A percentile compares a stretch with the other conserved stretches of the same genome.
phyloP scores from a whole-genome alignment of 352 stramenopile genomes.

The Peronospora farinosa region DNA sequence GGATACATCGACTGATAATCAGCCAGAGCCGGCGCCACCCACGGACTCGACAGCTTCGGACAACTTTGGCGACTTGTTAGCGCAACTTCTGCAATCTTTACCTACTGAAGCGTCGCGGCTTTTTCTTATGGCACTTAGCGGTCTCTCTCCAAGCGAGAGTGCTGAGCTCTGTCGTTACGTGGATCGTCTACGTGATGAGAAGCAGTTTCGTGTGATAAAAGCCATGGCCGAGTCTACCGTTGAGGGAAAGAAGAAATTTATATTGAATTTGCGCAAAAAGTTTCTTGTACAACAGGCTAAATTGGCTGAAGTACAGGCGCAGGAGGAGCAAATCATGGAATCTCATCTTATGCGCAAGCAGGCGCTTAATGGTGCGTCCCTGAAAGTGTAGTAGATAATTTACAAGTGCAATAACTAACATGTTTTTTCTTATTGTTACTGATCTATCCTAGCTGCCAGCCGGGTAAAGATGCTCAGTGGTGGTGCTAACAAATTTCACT shows the following conservation, averaged over 20 bases:
- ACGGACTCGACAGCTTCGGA: conserved; percentile 19
- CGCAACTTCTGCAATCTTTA: conserved; percentile 65
- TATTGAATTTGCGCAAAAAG: conserved; percentile 62
- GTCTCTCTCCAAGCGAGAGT: conserved; percentile 61
- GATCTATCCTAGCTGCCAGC: conserved; percentile 35
- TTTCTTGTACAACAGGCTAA: conserved; percentile 60
- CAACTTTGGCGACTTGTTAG: conserved; percentile 71
- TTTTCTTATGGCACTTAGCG: conserved; percentile 73
- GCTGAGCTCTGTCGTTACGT: conserved; percentile 76
- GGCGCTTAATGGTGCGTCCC: conserved; percentile 48
- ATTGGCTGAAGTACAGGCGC: conserved; percentile 39
- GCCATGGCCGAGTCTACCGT: conserved; percentile 74
- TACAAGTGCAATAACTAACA: conserved; percentile 1
- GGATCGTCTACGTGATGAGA: conserved; percentile 61
- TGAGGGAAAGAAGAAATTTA: conserved; percentile 76
- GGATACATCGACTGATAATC: conserved; percentile 26
- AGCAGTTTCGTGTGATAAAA: conserved; percentile 83
- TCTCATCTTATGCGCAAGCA: conserved; percentile 67
- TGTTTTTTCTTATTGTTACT: conserved; percentile 1
- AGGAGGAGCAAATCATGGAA: conserved; percentile 60
- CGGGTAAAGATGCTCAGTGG: conserved; percentile 67
- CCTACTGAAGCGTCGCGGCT: conserved; percentile 61
- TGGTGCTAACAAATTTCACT: conserved; percentile 62
- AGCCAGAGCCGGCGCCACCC: conserved; percentile 30
- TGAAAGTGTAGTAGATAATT: neutral